Evolutionary conservation across 495 filamentous ascomycete genomes (phyloP).

Genomic region (Aspergillus ellipticus): DNA sequence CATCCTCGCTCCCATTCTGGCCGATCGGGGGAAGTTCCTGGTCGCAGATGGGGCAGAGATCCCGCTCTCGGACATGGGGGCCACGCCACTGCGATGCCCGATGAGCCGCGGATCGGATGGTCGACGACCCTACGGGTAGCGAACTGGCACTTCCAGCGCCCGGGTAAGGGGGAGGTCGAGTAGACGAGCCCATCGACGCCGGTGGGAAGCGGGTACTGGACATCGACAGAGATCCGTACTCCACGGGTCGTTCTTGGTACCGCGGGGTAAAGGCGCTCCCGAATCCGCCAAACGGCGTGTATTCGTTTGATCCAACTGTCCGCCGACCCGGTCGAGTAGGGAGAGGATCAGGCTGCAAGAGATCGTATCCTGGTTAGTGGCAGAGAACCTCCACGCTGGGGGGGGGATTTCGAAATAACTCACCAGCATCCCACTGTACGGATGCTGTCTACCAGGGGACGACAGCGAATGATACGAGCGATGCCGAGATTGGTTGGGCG

Average conservation of each 20-base stretch:
- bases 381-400: neutral
- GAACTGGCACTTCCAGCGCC: slow-evolving; percentile 1
- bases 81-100: slow-evolving; percentile 23
- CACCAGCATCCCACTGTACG: slow-evolving; percentile 7
- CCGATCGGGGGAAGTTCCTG: slow-evolving; percentile 64
- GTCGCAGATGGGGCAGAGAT: slow-evolving; percentile 89
- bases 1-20: slow-evolving; percentile 55
- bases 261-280: slow-evolving; percentile 11
- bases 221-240: slow-evolving; percentile 16
- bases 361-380: slow-evolving; percentile 1
- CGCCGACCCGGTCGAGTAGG: slow-evolving; percentile 16
- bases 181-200: slow-evolving; percentile 10
- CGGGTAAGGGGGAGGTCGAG: slow-evolving; percentile 16
- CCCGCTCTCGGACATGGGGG: slow-evolving; percentile 63
- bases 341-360: slow-evolving; percentile 11
- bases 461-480: slow-evolving; percentile 23
- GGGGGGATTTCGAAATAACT: neutral
- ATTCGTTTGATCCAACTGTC: slow-evolving; percentile 25
- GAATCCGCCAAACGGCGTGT: slow-evolving; percentile 13
- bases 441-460: neutral
- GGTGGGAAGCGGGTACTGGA: slow-evolving; percentile 8
- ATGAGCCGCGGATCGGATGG: slow-evolving; percentile 15
- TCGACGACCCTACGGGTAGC: slow-evolving; percentile 1
- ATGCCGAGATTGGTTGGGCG: slow-evolving; percentile 15
- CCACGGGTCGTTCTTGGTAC: slow-evolving; percentile 26